These are phyloP conservation scores for Penicillium crustosum DNA, from an alignment of 2,329 filamentous ascomycete genomes.

Conservation along the genomic window DNA sequence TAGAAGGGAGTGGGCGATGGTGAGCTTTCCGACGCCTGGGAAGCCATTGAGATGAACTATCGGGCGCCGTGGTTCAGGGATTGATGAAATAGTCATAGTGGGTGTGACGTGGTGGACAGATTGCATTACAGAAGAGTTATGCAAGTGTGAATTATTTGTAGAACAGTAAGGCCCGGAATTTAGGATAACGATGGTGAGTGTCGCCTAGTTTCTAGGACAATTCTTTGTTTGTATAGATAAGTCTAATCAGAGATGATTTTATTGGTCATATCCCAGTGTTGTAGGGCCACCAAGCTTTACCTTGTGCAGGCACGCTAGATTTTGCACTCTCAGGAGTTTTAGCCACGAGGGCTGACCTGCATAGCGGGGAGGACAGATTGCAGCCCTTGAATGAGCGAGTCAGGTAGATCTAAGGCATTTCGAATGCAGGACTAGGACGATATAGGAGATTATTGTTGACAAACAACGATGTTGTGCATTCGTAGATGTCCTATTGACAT, in stretches of 20 bases:
- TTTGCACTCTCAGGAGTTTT: no score
- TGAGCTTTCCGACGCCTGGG: not conserved
- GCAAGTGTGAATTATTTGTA: not conserved
- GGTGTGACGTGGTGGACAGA: not conserved
- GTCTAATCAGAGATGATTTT: no score
- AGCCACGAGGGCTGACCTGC: no score
- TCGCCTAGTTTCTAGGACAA: no score
- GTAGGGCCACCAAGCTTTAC: no score
- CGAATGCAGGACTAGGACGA: not conserved
- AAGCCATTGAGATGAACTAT: not conserved
- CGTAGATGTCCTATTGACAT: conserved; percentile 5
- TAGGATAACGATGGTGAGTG: no score
- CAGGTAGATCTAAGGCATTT: not conserved
- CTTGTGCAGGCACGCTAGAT: no score
- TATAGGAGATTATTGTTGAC: not conserved
- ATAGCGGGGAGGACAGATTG: not conserved
- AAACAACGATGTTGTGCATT: not conserved
- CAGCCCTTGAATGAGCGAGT: not conserved
- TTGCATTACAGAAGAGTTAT: not conserved
- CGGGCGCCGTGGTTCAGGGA: not conserved
- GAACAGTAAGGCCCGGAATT: not conserved
- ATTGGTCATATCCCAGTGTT: no score
- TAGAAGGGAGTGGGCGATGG: not conserved
- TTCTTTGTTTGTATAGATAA: no score
- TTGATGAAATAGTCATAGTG: not conserved